Base-by-base conservation (phyloP, 2,329 filamentous ascomycete species). In the Sporothrix dimorphospora region DNA sequence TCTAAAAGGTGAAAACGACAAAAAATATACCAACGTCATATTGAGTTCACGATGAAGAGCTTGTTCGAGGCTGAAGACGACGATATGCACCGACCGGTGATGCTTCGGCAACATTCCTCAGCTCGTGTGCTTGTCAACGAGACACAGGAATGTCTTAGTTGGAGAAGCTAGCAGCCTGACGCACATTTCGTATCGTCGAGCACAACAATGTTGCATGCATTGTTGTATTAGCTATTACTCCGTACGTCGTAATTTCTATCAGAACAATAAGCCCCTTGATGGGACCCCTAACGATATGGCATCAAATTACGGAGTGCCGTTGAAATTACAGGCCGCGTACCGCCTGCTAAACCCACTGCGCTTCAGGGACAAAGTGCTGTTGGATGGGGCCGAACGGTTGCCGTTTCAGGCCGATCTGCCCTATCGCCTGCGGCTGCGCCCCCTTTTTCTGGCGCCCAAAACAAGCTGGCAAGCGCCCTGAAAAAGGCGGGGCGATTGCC, bases 321-420 rank as follows among this genome's bases (percentile, higher is more conserved):
- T 42, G 34, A 63, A 63, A 63, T 63, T 63, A 63, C 57, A 40
- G 57, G 57, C 57, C 57, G 57, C 57, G 57, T 42, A 63, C 34
- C 14, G 27, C 53, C 53, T 34, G 53, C 27, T 14, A 57, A 57
- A 34, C 53, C 27, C n/a, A 42, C 57, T 61, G 21, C n/a, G 34
- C 57, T 40, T 6, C 57, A 61, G 34, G 57, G 57, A n/a, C 8
- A 40, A 21, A 9, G 19, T 8, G 34, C 57, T 40, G 34, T 21
- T 40, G 19, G 57, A 61, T 61, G 57, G 57, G 21, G 34, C 57
- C 34, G 19, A 6, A n/a, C 21, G 57, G 34, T 40, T 63, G 34
- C 34, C 30, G 42, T 61, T 42, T 42, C 34, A 63, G 34, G 57
- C 57, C 57, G 57, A 40, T 61, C 34, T 40, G 57, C 57, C 57